These are phyloP conservation scores for Pharus latifolius DNA, from an alignment of 176 grass and related monocot species.

Conservation along the genomic window DNA sequence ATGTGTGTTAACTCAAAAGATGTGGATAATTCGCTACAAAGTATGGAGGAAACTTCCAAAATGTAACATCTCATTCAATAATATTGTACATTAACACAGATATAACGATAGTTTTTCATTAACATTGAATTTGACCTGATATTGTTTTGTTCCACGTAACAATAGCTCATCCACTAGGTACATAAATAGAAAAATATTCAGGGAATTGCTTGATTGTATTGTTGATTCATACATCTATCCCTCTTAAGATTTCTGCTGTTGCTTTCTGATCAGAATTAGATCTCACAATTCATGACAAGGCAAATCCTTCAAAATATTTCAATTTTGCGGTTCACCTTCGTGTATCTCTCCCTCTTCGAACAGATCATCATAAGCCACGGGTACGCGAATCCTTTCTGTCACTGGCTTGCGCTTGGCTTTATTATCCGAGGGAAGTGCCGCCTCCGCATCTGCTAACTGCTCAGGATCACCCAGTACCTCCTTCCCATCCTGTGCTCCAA, in stretches of 20 bases:
- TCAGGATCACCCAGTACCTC: constrained; percentile 38
- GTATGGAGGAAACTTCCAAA: no score
- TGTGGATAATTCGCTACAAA: no score
- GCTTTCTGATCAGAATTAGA: not conserved
- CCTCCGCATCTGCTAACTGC: constrained; percentile 20
- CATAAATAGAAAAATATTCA: not conserved
- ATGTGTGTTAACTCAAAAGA: no score
- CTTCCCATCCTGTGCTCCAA: constrained; percentile 20
- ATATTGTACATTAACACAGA: not conserved
- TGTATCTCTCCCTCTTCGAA: constrained; percentile 93
- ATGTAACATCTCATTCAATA: no score
- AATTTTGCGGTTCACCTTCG: constrained; percentile 18
- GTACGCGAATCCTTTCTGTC: constrained; percentile 63
- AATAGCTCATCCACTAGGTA: not conserved
- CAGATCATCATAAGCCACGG: constrained; percentile 79
- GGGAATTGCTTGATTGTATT: not conserved
- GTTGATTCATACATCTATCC: not conserved
- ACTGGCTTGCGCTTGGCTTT: constrained; percentile 44
- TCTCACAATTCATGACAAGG: not conserved
- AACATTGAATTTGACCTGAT: not conserved
- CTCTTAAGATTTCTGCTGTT: not conserved
- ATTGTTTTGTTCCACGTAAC: not conserved
- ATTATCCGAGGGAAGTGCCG: constrained; percentile 9
- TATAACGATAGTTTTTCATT: not conserved
- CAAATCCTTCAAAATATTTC: constrained; percentile 8